Conservation (phyloP, 2,329 filamentous ascomycete genomes). For the Trichophyton mentagrophytes region DNA sequence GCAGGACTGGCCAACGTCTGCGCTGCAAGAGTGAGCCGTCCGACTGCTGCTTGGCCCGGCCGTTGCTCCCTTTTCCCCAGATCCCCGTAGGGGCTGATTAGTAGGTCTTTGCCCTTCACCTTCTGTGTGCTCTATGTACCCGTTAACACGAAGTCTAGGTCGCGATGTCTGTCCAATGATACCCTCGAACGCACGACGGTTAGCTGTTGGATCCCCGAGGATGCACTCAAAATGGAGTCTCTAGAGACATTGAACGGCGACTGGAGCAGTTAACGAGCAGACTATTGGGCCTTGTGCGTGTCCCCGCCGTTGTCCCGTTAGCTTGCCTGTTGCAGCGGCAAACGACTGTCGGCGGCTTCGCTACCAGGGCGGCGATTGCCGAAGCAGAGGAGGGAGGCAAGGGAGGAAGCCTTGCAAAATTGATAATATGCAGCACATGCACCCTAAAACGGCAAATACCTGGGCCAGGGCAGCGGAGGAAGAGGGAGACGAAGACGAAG, state of each 20-base stretch:
- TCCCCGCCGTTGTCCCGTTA: too few species aligned
- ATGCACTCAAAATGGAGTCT: not conserved
- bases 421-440: not conserved
- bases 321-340: too few species aligned
- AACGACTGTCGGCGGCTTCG: too few species aligned
- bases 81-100: not conserved
- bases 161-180: not conserved
- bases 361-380: not conserved
- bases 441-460: not conserved
- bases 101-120: not conserved
- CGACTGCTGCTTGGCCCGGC: not conserved
- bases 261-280: not conserved
- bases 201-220: not conserved
- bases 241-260: not conserved
- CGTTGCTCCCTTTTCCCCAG: not conserved
- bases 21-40: not conserved
- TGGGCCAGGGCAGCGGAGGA: not conserved
- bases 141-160: not conserved
- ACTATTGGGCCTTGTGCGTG: not conserved
- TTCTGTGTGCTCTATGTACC: not conserved
- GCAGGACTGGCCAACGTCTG: not conserved
- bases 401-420: not conserved
- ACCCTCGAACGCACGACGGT: not conserved
- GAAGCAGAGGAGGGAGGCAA: not conserved
- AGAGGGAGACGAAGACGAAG: not conserved